Percentiles rank a stretch among this genome's conserved stretches.
Conservation (phyloP, 306 rosid species). For the Gastrolobium villosum region DNA sequence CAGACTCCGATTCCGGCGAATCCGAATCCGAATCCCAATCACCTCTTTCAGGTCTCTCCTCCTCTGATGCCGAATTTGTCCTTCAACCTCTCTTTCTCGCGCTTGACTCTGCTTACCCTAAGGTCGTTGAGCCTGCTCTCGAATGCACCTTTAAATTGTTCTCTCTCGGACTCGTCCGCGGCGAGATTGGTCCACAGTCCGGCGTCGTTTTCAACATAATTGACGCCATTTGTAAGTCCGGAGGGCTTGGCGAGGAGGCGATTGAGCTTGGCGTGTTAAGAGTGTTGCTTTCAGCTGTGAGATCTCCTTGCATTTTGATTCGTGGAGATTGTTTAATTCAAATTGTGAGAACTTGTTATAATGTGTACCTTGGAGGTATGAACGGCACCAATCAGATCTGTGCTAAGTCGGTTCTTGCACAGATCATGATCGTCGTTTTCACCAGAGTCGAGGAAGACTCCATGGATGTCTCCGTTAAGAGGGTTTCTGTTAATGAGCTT, state of each 20-base stretch:
- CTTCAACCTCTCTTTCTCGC: constrained; percentile 87
- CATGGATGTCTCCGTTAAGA: constrained; percentile 58
- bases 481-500: constrained; percentile 77
- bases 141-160: constrained; percentile 91
- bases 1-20: constrained; percentile 64
- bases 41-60: constrained; percentile 70
- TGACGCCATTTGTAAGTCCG: constrained; percentile 81
- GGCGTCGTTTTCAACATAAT: constrained; percentile 61
- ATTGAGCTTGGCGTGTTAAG: constrained; percentile 86
- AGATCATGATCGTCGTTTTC: constrained; percentile 87
- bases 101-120: constrained; percentile 77
- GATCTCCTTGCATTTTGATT: constrained; percentile 80
- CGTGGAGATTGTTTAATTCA: constrained; percentile 85
- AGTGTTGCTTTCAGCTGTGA: constrained; percentile 82
- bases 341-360: constrained; percentile 91
- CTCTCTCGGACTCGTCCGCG: constrained; percentile 81
- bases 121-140: constrained; percentile 97
- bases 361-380: constrained; percentile 96
- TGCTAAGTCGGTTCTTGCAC: constrained; percentile 97
- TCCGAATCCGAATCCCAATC: constrained; percentile 65
- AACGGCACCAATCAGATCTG: constrained; percentile 99
- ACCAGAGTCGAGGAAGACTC: constrained; percentile 85
- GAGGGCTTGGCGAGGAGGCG: constrained; percentile 86
- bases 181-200: constrained; percentile 72
- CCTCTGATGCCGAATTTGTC: constrained; percentile 73